A percentile compares a stretch with the other conserved stretches of the same genome.
Conservation (phyloP, 176 grass and related monocot species). For the Pontederia crassipes region DNA sequence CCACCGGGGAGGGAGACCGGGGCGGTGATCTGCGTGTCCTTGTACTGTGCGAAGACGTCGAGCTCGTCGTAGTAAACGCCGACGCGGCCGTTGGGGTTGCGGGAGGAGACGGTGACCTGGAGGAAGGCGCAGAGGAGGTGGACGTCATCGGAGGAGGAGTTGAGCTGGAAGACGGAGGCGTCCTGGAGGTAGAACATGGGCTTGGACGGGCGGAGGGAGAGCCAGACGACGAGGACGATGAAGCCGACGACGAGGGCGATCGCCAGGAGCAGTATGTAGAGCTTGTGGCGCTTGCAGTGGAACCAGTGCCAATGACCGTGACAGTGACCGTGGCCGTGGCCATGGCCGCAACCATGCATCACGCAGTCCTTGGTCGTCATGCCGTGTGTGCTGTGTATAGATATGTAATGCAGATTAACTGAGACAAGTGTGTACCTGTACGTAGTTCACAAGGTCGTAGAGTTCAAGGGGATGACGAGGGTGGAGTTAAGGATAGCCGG, state of each 20-base stretch:
- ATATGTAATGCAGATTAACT: too few relatives aligned
- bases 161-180: constrained; percentile 25
- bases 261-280: constrained; percentile 6
- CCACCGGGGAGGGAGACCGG: neutral
- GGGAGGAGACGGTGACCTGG: constrained; percentile 20
- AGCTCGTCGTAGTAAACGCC: constrained; percentile 69
- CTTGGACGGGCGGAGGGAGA: constrained; percentile 46
- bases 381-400: too few relatives aligned
- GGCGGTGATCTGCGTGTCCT: constrained; percentile 21
- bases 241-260: constrained; percentile 4
- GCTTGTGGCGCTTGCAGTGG: constrained; percentile 13
- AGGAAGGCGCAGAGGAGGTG: constrained; percentile 17
- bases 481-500: too few relatives aligned
- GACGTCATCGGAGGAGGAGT: constrained; percentile 13
- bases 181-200: constrained; percentile 27
- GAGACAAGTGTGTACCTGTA: too few relatives aligned
- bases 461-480: too few relatives aligned
- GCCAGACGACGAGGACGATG: constrained; percentile 39
- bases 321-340: neutral
- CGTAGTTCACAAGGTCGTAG: too few relatives aligned
- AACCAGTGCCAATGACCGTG: neutral
- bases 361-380: too few relatives aligned
- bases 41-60: constrained; percentile 30
- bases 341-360: neutral
- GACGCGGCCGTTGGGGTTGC: constrained; percentile 41